Evolutionary conservation across 192 early-diverging fungal species (phyloP).

Genomic region (Phycomyces blakesleeanus): DNA sequence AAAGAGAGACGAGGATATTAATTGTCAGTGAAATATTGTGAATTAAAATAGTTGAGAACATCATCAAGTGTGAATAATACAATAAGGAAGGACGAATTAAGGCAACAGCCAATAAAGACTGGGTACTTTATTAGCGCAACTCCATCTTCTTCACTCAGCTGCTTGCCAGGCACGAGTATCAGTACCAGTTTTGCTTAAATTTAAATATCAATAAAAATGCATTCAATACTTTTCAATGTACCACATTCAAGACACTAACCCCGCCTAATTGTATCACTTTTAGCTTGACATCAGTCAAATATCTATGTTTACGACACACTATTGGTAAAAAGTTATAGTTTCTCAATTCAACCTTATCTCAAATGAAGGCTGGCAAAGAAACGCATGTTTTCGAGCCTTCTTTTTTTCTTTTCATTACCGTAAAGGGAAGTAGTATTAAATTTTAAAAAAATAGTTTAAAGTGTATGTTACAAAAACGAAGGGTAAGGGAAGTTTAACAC

Average conservation of each 20-base stretch:
- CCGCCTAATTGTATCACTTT: background rate
- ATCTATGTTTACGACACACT: too few relatives aligned
- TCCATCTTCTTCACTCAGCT: background rate
- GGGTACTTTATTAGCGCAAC: background rate
- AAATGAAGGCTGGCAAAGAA: background rate
- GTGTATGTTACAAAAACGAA: conserved; percentile 4
- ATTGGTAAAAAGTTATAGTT: too few relatives aligned
- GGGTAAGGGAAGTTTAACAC: background rate
- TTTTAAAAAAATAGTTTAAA: background rate
- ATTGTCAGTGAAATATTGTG: background rate
- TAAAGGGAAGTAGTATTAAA: background rate
- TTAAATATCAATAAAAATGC: background rate
- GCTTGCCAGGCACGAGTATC: background rate
- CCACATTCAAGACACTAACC: background rate
- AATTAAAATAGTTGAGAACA: background rate
- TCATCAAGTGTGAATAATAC: background rate
- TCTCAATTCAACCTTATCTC: too few relatives aligned
- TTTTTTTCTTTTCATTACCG: background rate
- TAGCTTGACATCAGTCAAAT: too few relatives aligned
- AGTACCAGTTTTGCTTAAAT: background rate
- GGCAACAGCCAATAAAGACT: background rate
- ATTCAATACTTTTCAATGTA: background rate
- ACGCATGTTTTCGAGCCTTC: background rate
- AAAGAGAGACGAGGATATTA: background rate
- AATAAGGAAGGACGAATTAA: background rate